These are phyloP conservation scores for Pythium aristosporum DNA, from an alignment of 352 stramenopile genomes.

Conservation along the genomic window DNA sequence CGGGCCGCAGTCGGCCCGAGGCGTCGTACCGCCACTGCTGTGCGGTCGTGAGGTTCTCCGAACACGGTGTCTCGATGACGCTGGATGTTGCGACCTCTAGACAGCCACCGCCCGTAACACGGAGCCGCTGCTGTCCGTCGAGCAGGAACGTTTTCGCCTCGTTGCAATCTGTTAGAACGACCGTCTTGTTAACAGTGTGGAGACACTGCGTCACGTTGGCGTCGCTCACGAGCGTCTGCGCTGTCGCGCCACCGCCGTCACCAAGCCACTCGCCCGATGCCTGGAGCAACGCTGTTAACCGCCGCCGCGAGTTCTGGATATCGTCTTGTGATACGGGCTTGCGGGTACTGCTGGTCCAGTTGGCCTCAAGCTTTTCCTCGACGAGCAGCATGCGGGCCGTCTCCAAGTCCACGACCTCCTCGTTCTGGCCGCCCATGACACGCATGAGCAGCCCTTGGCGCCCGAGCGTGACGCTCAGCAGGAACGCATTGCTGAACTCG, in stretches of 20 bases:
- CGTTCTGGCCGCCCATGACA: constrained; percentile 4
- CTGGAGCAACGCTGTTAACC: constrained; percentile 9
- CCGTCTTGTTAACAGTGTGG: constrained; percentile 12
- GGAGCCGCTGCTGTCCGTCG: not conserved
- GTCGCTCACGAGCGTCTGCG: not conserved
- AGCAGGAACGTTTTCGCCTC: constrained; percentile 19
- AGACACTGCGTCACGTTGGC: constrained; percentile 11
- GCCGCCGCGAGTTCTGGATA: constrained; percentile 15
- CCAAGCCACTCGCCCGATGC: constrained; percentile 11
- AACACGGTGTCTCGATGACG: not conserved
- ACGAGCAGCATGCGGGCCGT: constrained; percentile 34
- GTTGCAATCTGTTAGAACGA: constrained; percentile 13
- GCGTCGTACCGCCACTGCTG: constrained; percentile 21
- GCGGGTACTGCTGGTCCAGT: constrained; percentile 1
- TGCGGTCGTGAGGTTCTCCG: constrained; percentile 8
- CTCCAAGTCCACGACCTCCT: constrained; percentile 9
- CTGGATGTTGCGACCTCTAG: constrained; percentile 1
- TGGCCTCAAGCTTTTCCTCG: constrained; percentile 33
- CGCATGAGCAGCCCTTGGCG: constrained; percentile 9
- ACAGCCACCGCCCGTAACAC: constrained; percentile 14
- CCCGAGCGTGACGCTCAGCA: constrained; percentile 12
- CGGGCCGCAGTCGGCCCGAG: constrained; percentile 15
- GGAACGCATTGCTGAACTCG: constrained; percentile 21
- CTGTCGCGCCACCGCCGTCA: not conserved
- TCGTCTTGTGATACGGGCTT: constrained; percentile 16